Base-by-base conservation (phyloP, 148 eudicot genomes). In the Cornus suecica region DNA sequence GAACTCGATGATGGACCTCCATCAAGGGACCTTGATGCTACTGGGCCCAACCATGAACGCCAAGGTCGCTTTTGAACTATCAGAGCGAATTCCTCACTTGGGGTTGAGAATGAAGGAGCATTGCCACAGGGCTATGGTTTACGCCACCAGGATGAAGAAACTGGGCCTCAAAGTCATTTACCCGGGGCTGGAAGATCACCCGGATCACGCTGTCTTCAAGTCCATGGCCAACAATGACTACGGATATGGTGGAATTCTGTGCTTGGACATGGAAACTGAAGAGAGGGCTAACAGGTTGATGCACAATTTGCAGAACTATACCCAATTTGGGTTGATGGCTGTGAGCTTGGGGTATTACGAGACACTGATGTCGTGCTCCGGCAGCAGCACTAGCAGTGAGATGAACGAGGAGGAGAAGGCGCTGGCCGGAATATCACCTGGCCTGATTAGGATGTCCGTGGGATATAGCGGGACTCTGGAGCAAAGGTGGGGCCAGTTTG, bases 11-110 rank as follows among this genome's bases (percentile, higher is more conserved):
- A 95, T 95, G 99, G 97, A 95, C 80, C 87, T 91, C 48, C 99
- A 92, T 56, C 91, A 92, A 72, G 99, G 99, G 67, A 68, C 94
- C 30, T 71, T 95, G 5, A 91, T 95, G 97, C 83, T 95, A 2
- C 80, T 95, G 26, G 99, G 99, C 71, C 99, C 99, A 69, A 95
- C 99, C 18, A 95, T 95, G 99, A 95, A 95, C 66, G 87, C 99
- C n/a, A 95, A 95, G 74, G 94, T 92, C 22, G 99, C 99, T 54
- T 95, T 92, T 69, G 99, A 92, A 60, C 87, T 95, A 11, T 83
- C 99, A 0, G 93, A 91, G 76, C 87, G 99, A 32, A 80, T 95
- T 28, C 99, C 99, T 5, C 99, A 95, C 72, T 76, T 95, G 74
- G 90, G 91, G 70, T 80, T 95, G 3, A 72, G 99, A 52, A 90